Base-by-base conservation (phyloP, 2,329 filamentous ascomycete genomes). In the Myriosclerotinia scirpicola region DNA sequence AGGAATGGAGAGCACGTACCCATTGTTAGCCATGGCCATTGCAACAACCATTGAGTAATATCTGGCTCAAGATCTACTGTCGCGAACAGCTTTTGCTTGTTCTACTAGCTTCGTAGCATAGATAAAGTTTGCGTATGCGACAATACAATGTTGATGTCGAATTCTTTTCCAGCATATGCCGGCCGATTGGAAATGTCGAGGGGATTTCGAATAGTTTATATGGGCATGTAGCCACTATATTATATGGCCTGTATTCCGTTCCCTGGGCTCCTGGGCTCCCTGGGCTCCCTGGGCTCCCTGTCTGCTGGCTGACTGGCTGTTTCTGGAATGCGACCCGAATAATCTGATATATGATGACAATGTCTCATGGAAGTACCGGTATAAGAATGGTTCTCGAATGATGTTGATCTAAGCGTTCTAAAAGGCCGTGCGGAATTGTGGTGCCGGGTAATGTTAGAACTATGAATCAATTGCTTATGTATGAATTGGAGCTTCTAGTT, bases 1-100 rank as follows among this genome's bases (percentile, higher is more conserved):
- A 20, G 60, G 34, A 52, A 52, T 54, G 56, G 61, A 65, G 54
- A 50, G 65, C 62, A 75, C 74, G 64, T 73, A 75, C 73, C 73
- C 73, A 71, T 73, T 74, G 68, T 69, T 71, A 36, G 72, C 70
- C 73, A 75, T 75, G 69, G 63, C 63, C 54, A 65, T 50, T 36
- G 70, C 70, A 67, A 71, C 68, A 69, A 75, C 70, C 72, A 74
- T 74, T 54, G 69, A 70, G 69, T 46, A 46, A 48, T 44, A 26
- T 40, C 48, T 11, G 34, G 30, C 52, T 54, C 48, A 44, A 54
- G 48, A 66, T 34, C 36, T 53, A 48, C 53, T 40, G 50, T 66
- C 55, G 64, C 56, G 59, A 66, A 48, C 52, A 62, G 40, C 54
- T 36, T 59, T 44, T 65, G 53, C 63, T 48, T 65, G 46, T 38